Conservation (phyloP, 1,284 basidiomycete genomes). For the Singerocomus inundabilis region DNA sequence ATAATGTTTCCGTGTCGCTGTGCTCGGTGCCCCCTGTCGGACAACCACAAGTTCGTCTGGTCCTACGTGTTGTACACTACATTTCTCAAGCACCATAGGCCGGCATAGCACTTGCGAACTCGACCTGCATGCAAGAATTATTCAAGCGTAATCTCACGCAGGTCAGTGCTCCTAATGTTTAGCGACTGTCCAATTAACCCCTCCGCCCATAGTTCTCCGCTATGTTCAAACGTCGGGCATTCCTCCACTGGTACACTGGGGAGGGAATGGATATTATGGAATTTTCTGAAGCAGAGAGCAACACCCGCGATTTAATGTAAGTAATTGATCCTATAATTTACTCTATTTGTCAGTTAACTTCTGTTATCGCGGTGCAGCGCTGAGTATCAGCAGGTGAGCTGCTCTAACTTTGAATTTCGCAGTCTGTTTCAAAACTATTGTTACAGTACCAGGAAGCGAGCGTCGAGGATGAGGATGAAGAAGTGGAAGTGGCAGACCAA, state of each 20-base stretch:
- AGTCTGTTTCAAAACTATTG: background rate
- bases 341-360: slow-evolving; percentile 3
- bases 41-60: slow-evolving; percentile 55
- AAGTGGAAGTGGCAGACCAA: slow-evolving; percentile 21
- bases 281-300: slow-evolving; percentile 88
- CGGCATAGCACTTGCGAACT: slow-evolving; percentile 80
- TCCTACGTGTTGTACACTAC: background rate
- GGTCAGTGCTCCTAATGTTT: slow-evolving; percentile 31
- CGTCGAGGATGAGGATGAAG: slow-evolving; percentile 24
- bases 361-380: slow-evolving; percentile 16
- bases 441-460: slow-evolving; percentile 32
- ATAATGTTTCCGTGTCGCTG: slow-evolving; percentile 78
- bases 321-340: slow-evolving; percentile 29
- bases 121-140: slow-evolving; percentile 86
- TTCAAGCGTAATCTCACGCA: slow-evolving; percentile 80
- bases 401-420: background rate
- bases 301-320: slow-evolving; percentile 78
- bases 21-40: slow-evolving; percentile 85
- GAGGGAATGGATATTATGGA: slow-evolving; percentile 94
- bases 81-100: slow-evolving; percentile 41
- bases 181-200: slow-evolving; percentile 13
- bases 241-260: slow-evolving; percentile 89
- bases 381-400: slow-evolving; percentile 32
- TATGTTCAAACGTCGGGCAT: slow-evolving; percentile 85
- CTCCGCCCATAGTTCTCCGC: slow-evolving; percentile 56